Conservation (phyloP, 78 protist genomes). For the slime mould (Dictyostelium discoideum) region dicty_2.7 NC_007088.5:1660501-1661000, state of each 20-base stretch:
- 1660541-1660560: not conserved
- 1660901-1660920: not conserved
- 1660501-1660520: not conserved
- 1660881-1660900: not conserved
- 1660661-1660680: slow-evolving; percentile 13
- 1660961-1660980: not conserved
- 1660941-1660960: not conserved
- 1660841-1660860: slow-evolving; percentile 33
- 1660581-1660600: not conserved
- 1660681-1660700: slow-evolving; percentile 25
- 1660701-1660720: not conserved
- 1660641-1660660: not conserved
- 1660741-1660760: not conserved
- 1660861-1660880: not conserved
- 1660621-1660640: not conserved
- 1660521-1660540: not conserved
- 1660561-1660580: not conserved
- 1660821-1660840: slow-evolving; percentile 14
- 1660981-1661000: not conserved
- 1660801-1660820: not conserved
- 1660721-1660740: not conserved
- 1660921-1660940: not conserved
- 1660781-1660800: not conserved
- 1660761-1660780: not conserved
- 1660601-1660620: not conserved